Conservation (phyloP, 2,329 filamentous ascomycete genomes). For the Arthrinium phaeospermum region DNA sequence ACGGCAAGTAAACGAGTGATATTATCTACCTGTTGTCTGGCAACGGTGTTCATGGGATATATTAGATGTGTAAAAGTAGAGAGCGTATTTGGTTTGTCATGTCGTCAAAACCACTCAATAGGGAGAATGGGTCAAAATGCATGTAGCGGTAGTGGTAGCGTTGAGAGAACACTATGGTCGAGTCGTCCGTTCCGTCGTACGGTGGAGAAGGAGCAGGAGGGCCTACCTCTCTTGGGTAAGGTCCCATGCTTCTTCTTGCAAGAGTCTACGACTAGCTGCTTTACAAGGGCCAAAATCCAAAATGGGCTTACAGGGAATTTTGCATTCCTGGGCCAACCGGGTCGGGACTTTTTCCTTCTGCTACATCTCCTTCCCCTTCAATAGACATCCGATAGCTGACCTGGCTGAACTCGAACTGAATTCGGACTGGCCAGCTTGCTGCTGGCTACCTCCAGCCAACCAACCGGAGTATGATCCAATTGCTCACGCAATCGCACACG, state of each 20-base stretch:
- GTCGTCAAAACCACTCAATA: constrained; percentile 9
- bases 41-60: background rate
- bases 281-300: background rate
- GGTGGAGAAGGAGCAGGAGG: constrained; percentile 4
- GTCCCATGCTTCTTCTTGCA: constrained; percentile 15
- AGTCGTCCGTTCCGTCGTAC: constrained; percentile 13
- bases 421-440: background rate
- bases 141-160: background rate
- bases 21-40: background rate
- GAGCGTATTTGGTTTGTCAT: constrained; percentile 1
- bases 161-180: constrained; percentile 13
- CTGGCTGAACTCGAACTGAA: background rate
- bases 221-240: constrained; percentile 1
- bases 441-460: background rate
- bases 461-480: background rate
- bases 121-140: constrained; percentile 6
- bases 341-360: background rate
- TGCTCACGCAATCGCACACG: background rate
- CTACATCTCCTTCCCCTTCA: background rate
- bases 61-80: constrained; percentile 10
- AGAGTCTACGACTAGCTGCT: background rate
- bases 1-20: background rate
- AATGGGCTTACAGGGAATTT: constrained; percentile 2
- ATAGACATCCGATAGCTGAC: background rate
- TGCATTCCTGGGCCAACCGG: constrained; percentile 20